Base-by-base conservation (phyloP, 2,329 filamentous ascomycete species). In the Volutella citrinella region DNA sequence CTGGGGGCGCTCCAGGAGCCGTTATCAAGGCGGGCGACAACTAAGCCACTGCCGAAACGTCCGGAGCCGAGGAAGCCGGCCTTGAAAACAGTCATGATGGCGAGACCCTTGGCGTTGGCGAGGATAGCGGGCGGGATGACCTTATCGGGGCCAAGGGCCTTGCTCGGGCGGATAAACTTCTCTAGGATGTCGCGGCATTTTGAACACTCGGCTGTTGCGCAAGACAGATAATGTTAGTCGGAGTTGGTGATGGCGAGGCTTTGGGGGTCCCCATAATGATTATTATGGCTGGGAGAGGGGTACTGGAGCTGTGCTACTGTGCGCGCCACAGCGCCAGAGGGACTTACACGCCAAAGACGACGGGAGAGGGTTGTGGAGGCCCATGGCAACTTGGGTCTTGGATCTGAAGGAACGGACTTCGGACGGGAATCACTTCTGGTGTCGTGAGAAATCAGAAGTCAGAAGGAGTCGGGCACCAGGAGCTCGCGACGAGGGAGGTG, bases 131-230 rank as follows among this genome's bases (percentile, higher is more conserved):
- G 90, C 30, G 93, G 93, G 52, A 98, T 98, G 60, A 98, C 82
- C 65, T 97, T 97, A 65, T 97, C 93, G 36, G 93, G 91, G 6
- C 91, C 89, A 62, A 97, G 95, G 14, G 91, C 70, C 69, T 97
- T 91, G 57, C 82, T 79, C 14, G 93, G 93, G 60, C 97, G 93
- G 60, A 97, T 78, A 61, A 98, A 98, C 10, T 90, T 95, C 27
- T 86, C 79, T 51, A 98, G 78, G 56, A 97, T 97, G 73, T 95
- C 95, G 59, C 86, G 86, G 60, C 89, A 93, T 68, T 98, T 98
- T 65, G 85, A 93, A 70, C 93, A 97, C 70, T 98, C 93, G 70
- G 88, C 91, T 96, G 64, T 50, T 20, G 23, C 10, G 10, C 23
- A 15, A 33, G 32, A 42, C 27, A 49, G 44, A 40, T 30, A 38